These are phyloP conservation scores for Neobulgaria alba DNA, from an alignment of 2,329 filamentous ascomycete species.

Conservation along the genomic window DNA sequence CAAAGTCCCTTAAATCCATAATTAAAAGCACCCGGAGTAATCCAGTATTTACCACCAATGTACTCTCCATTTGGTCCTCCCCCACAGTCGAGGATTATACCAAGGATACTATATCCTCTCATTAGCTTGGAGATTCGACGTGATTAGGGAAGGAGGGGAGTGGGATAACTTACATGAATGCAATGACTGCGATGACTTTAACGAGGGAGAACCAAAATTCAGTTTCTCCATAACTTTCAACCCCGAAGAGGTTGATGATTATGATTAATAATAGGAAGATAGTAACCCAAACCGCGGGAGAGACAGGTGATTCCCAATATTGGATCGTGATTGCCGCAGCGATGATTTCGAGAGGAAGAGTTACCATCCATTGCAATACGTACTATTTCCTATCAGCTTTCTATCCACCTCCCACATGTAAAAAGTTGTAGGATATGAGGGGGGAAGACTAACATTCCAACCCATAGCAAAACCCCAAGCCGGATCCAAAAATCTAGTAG, in stretches of 20 bases:
- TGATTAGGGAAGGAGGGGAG: constrained; percentile 1
- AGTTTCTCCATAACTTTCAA: constrained; percentile 43
- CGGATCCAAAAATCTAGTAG: constrained; percentile 83
- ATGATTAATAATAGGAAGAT: constrained; percentile 45
- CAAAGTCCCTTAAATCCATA: constrained; percentile 42
- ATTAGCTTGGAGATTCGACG: too few species aligned
- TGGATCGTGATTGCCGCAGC: constrained; percentile 45
- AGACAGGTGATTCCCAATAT: constrained; percentile 40
- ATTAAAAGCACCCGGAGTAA: constrained; percentile 31
- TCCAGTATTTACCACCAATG: constrained; percentile 53
- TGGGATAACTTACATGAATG: constrained; percentile 46
- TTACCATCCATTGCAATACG: constrained; percentile 37
- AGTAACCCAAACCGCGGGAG: constrained; percentile 46
- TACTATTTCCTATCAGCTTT: constrained; percentile 31
- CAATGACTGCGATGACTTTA: constrained; percentile 49
- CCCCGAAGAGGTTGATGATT: constrained; percentile 46
- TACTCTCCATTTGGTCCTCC: constrained; percentile 45
- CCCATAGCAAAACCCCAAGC: constrained; percentile 91
- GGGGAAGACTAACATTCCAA: constrained; percentile 41
- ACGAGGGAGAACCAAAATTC: constrained; percentile 49
- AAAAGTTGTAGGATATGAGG: too few species aligned
- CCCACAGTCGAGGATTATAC: constrained; percentile 49
- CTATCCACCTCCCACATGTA: too few species aligned
- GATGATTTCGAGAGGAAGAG: constrained; percentile 44
- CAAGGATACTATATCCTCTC: constrained; percentile 43